Base-by-base conservation (phyloP, 768 basidiomycete species). In the Mycena indigotica region DNA sequence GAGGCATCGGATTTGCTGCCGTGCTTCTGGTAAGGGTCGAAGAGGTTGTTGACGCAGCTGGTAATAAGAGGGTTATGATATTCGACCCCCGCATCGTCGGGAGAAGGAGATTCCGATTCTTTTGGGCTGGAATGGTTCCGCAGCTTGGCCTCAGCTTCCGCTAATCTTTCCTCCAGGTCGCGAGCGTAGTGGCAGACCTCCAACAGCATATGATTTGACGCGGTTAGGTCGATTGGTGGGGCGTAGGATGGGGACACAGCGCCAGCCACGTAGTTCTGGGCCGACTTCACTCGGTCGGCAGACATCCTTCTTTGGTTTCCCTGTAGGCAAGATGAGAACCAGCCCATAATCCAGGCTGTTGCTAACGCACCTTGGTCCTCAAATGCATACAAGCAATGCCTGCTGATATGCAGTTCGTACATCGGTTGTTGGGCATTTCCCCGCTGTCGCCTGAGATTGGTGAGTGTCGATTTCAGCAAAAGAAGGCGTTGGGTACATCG, bases 321-420 rank as follows among this genome's bases (percentile, higher is more conserved):
- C 17, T 44, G 15, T 44, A 13, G 41, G 15, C n/a, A n/a, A 21
- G 40, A 50, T n/a, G 4, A 25, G 19, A n/a, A 55, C 5, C 3
- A 49, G 17, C 45, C 17, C 44, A 30, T 2, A 5, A 8, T n/a
- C 29, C 19, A 15, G 26, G 49, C 12, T 21, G n/a, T 17, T 4
- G 29, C 19, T 44, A 6, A 62, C 59, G 63, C 62, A 84, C 85
- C 75, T 85, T 85, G n/a, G 79, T 73, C 15, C 79, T 79, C 57
- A 79, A 77, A 62, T 87, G 86, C 2, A 79, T 83, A 64, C 86
- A 88, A 40, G 80, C 74, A 2, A 77, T 71, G 29, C 72, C 73
- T 32, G 75, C 78, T 1, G 73, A 64, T 0, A 76, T 72, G 63
- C 86, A 88, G 62, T 86, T 87, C 0, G 84, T 77, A 62, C 86